Evolutionary conservation across 73 alveolate species (phyloP).

Genomic region (Paramecium tetraurelia): DNA sequence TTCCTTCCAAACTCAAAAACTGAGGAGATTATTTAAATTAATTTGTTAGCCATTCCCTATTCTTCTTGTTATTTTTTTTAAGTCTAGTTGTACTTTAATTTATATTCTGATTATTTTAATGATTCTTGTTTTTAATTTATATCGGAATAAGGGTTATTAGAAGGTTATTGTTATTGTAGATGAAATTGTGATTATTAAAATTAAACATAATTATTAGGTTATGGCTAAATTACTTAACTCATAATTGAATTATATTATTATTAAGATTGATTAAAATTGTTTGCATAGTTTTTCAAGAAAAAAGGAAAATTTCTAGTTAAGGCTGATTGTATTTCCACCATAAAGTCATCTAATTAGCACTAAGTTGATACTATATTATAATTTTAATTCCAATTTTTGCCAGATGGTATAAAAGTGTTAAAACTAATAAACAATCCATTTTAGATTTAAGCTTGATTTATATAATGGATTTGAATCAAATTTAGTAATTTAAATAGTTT

Average conservation of each 20-base stretch:
- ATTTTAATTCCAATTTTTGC: not conserved
- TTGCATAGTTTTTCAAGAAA: not conserved
- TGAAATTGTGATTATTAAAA: not conserved
- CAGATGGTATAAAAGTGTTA: not conserved
- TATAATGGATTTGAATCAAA: not conserved
- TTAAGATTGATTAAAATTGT: not conserved
- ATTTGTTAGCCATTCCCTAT: not conserved
- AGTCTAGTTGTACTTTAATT: not conserved
- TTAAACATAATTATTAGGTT: not conserved
- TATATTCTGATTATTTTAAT: not conserved
- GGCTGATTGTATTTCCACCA: not conserved
- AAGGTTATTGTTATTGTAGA: not conserved
- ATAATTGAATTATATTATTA: not conserved
- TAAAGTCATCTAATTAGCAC: not conserved
- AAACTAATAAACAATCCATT: not conserved
- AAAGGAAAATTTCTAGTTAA: not conserved
- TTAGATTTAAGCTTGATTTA: not conserved
- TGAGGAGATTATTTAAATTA: not conserved
- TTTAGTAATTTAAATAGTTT: too few species aligned
- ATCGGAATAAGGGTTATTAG: not conserved
- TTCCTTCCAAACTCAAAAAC: not conserved
- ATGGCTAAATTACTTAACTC: not conserved
- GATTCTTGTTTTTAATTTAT: not conserved
- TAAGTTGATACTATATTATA: not conserved
- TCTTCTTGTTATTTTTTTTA: not conserved